Base-by-base conservation (phyloP, 2,329 filamentous ascomycete species). In the Karstenula rhodostoma region DNA sequence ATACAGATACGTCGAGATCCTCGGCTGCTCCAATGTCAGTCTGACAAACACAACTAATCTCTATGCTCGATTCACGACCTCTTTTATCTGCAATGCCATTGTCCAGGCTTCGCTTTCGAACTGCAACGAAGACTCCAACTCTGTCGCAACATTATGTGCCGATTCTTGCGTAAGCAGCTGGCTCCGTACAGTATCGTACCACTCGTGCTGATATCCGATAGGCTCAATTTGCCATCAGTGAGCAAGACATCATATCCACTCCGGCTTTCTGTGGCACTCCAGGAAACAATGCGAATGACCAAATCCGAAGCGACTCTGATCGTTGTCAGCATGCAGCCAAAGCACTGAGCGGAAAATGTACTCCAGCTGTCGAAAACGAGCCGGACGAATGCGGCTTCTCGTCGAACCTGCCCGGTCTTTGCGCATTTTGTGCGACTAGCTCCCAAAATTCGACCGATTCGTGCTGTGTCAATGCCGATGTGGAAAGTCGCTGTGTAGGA, bases 11-110 rank as follows among this genome's bases (percentile, higher is more conserved):
- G 85, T 91, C 76, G 83, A 86, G 56, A 83, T 93, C 50, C 86
- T 99, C 65, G 94, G 94, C 58, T 99, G 95, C 77, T 84, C 86
- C 50, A 86, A 86, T 63, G 83, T 97, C 70, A 87, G 95, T 72
- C 85, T 94, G 58, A 87, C 87, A 58, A 91, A 96, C 75, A 90
- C 93, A 4, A 90, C 87, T 67, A 86, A 90, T 71, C 87, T 94
- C 72, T 99, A 99, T 79, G 94, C 95, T 51, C 90, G 95, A 70
- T 99, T 94, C 80, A 96, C 94, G 5, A 95, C 89, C 49, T 95
- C 91, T 62, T 90, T 96, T 65, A 86, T 99, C 66, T 99, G 95
- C 85, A 98, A 96, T 83, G 86, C 92, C 66, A 91, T 99, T 73
- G 87, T 99, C 53, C 95, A 99, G 79, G 94, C 93, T 74, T 98